Evolutionary conservation across 495 filamentous ascomycete species (phyloP), one percentile per base, ranked within the genome.

Genomic region (Apodospora peruviana): DNA sequence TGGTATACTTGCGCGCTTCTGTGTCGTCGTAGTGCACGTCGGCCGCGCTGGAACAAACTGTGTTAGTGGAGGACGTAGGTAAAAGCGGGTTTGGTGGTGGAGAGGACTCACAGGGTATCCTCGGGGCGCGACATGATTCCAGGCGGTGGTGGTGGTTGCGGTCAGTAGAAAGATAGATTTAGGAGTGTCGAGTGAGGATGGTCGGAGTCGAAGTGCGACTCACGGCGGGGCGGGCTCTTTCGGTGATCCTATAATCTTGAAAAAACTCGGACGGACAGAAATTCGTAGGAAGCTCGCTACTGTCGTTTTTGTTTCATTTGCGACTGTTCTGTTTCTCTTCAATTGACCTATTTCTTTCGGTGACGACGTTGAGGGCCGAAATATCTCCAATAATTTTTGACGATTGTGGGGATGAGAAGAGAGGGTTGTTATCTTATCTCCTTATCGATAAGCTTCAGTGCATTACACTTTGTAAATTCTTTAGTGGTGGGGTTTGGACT

Each of bases 1-100:
- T 96, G n/a, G 94, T 98, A 72, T 98, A 98, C 74, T 95, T 91
- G 64, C 84, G 84, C 12, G 93, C 90, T 73, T 95, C 90, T 73
- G 79, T 77, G 67, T 96, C 94, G 71, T 95, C 86, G 75, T 98
- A 98, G 74, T 91, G 93, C 57, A 97, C 81, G 73, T 98, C 93
- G 50, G 93, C 90, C 42, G 88, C 87, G 57, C 90, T 95, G 59
- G 48, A 44, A 27, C 29, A 23, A 52, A 53, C 40, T 58, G 50
- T 48, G 42, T 57, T 21, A 25, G 45, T 29, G 43, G 22, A 40
- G 43, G n/a, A 14, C 4, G 2, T 27, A 20, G 25, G 21, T 17
- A 17, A 39, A 43, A 47, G 53, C 48, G 43, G 41, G 27, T 55
- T 51, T 39, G 9, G 4, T 35, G 34, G 19, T 10, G 21, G 25